phyloP scores from a whole-genome alignment of 2,329 filamentous ascomycete species.

The Ceratocystis diversiconidia region DNA sequence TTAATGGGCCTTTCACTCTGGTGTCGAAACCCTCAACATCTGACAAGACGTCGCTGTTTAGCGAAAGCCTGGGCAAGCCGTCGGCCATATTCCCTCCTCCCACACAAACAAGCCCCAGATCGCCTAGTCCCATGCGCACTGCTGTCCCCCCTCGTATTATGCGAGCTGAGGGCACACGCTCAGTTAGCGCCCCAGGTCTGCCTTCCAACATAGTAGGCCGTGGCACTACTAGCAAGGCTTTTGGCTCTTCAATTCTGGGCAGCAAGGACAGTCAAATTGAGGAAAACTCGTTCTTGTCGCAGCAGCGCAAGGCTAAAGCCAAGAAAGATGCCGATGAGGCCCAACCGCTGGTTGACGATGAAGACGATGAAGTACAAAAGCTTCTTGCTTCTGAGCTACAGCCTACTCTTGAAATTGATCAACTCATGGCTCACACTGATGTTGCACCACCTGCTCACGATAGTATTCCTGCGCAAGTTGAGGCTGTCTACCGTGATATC shows the following conservation, averaged over 20 bases:
- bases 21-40: slow-evolving; percentile 22
- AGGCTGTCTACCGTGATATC: slow-evolving; percentile 61
- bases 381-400: slow-evolving; percentile 46
- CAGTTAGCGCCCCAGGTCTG: slow-evolving; percentile 40
- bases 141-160: slow-evolving; percentile 38
- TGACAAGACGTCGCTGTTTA: slow-evolving; percentile 12
- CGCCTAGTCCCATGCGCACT: slow-evolving; percentile 55
- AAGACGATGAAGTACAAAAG: slow-evolving; percentile 53
- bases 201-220: not conserved
- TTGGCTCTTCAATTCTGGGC: slow-evolving; percentile 17
- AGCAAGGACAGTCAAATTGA: slow-evolving; percentile 26
- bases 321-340: slow-evolving; percentile 43
- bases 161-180: slow-evolving; percentile 37
- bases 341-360: slow-evolving; percentile 48
- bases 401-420: slow-evolving; percentile 47
- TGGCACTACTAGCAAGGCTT: not conserved
- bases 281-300: slow-evolving; percentile 35
- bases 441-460: slow-evolving; percentile 39
- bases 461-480: slow-evolving; percentile 47
- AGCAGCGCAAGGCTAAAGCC: slow-evolving; percentile 38
- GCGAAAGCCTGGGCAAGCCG: slow-evolving; percentile 7
- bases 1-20: slow-evolving; percentile 34
- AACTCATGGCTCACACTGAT: slow-evolving; percentile 51
- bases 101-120: slow-evolving; percentile 46
- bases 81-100: slow-evolving; percentile 31